phyloP scores from a whole-genome alignment of 257 asterid species.

The Plectranthus barbatus region DNA sequence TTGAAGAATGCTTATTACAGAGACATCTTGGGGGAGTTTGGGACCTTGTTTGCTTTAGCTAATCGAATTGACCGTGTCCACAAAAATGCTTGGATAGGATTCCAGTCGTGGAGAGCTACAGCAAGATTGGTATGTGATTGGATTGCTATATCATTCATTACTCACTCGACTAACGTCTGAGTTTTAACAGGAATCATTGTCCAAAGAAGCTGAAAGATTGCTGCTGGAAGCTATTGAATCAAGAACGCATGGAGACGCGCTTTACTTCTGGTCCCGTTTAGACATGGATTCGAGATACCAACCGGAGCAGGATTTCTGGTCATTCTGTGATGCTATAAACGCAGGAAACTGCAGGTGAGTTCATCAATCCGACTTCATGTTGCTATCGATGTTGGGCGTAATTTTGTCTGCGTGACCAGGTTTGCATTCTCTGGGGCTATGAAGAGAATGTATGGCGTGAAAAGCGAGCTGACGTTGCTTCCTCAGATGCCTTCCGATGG shows the following conservation, averaged over 20 bases:
- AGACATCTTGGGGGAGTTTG: conserved; percentile 69
- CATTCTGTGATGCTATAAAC: conserved; percentile 79
- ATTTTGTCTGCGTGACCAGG: conserved; percentile 26
- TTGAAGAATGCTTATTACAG: conserved; percentile 59
- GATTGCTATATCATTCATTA: too few species aligned
- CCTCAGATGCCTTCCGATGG: conserved; percentile 71
- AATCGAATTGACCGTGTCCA: conserved; percentile 82
- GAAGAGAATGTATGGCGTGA: conserved; percentile 65
- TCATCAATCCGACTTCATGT: neutral
- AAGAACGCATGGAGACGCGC: conserved; percentile 58
- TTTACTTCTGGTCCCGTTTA: conserved; percentile 77
- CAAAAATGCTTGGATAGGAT: conserved; percentile 96
- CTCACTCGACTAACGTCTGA: neutral
- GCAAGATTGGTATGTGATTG: conserved; percentile 51
- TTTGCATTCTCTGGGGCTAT: conserved; percentile 71
- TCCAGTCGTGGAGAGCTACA: conserved; percentile 94
- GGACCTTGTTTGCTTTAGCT: conserved; percentile 87
- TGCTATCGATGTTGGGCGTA: neutral
- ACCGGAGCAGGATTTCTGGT: conserved; percentile 65
- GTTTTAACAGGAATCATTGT: conserved; percentile 55
- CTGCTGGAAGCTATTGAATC: conserved; percentile 54
- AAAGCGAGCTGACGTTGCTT: conserved; percentile 41
- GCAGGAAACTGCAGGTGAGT: conserved; percentile 91
- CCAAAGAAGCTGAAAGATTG: conserved; percentile 56
- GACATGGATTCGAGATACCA: conserved; percentile 57